phyloP scores from a whole-genome alignment of 441 rosid genomes.

The Erodium moschatum region DNA sequence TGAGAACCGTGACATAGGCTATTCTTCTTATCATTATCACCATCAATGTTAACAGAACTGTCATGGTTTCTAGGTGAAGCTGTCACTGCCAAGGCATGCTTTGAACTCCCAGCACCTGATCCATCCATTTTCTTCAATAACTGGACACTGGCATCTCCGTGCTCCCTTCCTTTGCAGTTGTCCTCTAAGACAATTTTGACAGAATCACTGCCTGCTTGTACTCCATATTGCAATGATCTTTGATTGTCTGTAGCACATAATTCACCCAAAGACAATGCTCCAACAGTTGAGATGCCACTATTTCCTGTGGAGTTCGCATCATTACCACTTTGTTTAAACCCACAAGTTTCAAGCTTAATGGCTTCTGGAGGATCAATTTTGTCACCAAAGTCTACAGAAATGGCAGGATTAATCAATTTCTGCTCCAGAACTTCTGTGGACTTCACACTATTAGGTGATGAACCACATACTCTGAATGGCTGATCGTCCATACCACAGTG shows the following conservation, averaged over 20 bases:
- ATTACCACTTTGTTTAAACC: neutral
- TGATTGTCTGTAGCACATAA: no score
- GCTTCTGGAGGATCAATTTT: neutral
- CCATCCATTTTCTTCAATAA: no score
- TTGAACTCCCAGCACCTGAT: no score
- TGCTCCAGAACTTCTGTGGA: neutral
- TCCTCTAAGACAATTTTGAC: no score
- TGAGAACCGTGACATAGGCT: neutral
- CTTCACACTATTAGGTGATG: neutral
- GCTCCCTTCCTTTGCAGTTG: no score
- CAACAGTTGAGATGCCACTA: no score
- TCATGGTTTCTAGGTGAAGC: conserved; percentile 11
- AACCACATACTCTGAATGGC: neutral
- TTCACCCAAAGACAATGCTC: no score
- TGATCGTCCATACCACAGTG: neutral
- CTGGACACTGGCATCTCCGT: no score
- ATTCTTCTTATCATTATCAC: conserved; percentile 10
- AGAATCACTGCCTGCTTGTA: no score
- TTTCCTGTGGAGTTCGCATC: conserved; percentile 1
- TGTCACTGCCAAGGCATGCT: no score
- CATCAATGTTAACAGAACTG: conserved; percentile 3
- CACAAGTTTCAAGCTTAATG: neutral
- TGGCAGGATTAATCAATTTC: neutral
- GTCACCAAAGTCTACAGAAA: neutral
- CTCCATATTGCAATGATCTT: no score